These are phyloP conservation scores for Galerina sulciceps DNA, from an alignment of 768 basidiomycete genomes.

Conservation along the genomic window DNA sequence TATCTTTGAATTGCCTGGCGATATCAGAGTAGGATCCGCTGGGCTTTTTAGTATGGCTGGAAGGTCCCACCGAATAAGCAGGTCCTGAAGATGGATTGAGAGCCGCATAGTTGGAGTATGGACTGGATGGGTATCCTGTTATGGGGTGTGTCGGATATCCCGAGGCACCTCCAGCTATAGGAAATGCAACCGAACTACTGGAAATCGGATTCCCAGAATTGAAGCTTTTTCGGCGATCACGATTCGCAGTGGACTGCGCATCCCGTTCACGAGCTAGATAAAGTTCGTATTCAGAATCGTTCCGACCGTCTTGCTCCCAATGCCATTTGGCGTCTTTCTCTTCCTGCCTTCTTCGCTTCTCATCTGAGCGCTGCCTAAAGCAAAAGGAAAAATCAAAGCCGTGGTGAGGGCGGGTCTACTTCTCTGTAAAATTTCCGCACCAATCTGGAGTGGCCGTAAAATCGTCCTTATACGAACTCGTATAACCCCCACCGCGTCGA, in stretches of 20 bases:
- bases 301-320: constrained; percentile 50
- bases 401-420: not conserved
- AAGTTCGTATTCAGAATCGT: constrained; percentile 56
- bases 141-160: constrained; percentile 29
- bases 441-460: not conserved
- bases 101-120: constrained; percentile 23
- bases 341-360: constrained; percentile 47
- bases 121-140: constrained; percentile 28
- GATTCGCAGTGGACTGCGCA: constrained; percentile 36
- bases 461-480: not conserved
- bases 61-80: constrained; percentile 20
- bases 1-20: constrained; percentile 44
- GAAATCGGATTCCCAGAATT: constrained; percentile 41
- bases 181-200: constrained; percentile 32
- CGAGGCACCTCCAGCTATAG: constrained; percentile 25
- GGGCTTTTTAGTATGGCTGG: constrained; percentile 34
- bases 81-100: constrained; percentile 16
- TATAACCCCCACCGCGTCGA: constrained; percentile 4
- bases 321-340: constrained; percentile 50
- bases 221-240: constrained; percentile 62
- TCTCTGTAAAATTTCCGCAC: not conserved
- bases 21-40: constrained; percentile 39
- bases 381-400: not conserved
- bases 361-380: constrained; percentile 51
- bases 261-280: constrained; percentile 63